Base-by-base conservation (phyloP, 306 rosid genomes). In the Citrullus amarus region DNA sequence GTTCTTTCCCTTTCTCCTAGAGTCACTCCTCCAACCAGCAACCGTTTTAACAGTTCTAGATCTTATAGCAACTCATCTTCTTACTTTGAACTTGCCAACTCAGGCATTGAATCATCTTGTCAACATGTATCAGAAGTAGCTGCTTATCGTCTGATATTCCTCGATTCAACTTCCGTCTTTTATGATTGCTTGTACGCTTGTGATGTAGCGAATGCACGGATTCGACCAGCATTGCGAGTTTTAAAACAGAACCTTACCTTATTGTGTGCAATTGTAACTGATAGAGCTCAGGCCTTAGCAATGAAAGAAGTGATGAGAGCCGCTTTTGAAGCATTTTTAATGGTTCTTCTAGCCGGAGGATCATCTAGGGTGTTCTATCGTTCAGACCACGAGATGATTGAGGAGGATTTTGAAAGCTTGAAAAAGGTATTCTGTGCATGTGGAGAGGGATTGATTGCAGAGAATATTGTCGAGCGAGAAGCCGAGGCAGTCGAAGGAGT, bases 271-370 rank as follows among this genome's bases (percentile, higher is more conserved):
- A 85, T 95, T 12, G 84, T 95, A n/a, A 65, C 86, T 0, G 93
- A 92, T 51, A 80, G 80, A 81, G 98, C 98, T 12, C 99, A 92
- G 54, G 86, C 98, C 51, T 59, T 89, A 76, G 99, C 97, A 11
- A 82, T 92, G 78, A 92, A 80, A 80, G 97, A 92, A 85, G 92
- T 95, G 63, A 92, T 95, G 97, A 92, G 63, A 85, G 88, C 98
- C 16, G 85, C 97, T 0, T 92, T 87, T n/a, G 97, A 92, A 41
- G 96, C 97, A 58, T 91, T 87, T 81, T 87, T 90, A n/a, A 95
- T 91, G 97, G 96, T 90, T 66, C 80, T 95, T 86, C 88, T 95
- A 5, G 97, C 99, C 0, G 99, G 99, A 18, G 99, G 99, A 61
- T 80, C 71, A 81, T 81, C 92, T 57, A 65, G 99, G 51, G 91